Conservation (phyloP, 192 early-diverging fungal genomes). For the Oehlia diaphana region DNA sequence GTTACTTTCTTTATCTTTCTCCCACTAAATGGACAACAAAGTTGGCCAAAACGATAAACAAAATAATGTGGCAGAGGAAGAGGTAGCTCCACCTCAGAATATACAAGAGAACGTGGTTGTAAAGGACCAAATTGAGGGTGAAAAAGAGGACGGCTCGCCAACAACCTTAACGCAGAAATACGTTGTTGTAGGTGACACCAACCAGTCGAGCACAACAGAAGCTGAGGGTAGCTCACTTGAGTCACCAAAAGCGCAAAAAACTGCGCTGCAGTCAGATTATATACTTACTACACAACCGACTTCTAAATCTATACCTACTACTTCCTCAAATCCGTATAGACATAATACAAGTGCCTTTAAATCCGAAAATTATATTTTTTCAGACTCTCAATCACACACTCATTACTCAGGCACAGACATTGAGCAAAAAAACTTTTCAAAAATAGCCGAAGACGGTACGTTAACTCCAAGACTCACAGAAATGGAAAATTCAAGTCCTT, state of each 20-base stretch:
- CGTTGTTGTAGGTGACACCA: constrained; percentile 17
- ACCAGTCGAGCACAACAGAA: neutral
- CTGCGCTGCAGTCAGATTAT: neutral
- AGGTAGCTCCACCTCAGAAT: neutral
- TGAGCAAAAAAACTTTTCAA: neutral
- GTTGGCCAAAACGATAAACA: constrained; percentile 10
- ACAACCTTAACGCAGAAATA: neutral
- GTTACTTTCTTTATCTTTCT: constrained; percentile 11
- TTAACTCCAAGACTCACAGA: neutral
- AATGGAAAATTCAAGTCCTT: neutral
- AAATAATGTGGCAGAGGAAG: constrained; percentile 13
- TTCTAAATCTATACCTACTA: neutral
- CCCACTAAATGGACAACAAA: constrained; percentile 21
- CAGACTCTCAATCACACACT: neutral
- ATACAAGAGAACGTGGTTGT: neutral
- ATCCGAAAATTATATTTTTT: neutral
- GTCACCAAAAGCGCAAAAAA: neutral
- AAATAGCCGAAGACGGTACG: constrained; percentile 19
- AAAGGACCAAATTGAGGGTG: neutral
- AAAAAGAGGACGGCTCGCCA: neutral
- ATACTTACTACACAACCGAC: neutral
- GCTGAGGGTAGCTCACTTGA: neutral
- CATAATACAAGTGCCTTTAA: neutral
- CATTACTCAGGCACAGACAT: neutral
- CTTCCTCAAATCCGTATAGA: constrained; percentile 2